Conservation (phyloP, 805 yeast genomes). For the Grigorovia humatica region DNA sequence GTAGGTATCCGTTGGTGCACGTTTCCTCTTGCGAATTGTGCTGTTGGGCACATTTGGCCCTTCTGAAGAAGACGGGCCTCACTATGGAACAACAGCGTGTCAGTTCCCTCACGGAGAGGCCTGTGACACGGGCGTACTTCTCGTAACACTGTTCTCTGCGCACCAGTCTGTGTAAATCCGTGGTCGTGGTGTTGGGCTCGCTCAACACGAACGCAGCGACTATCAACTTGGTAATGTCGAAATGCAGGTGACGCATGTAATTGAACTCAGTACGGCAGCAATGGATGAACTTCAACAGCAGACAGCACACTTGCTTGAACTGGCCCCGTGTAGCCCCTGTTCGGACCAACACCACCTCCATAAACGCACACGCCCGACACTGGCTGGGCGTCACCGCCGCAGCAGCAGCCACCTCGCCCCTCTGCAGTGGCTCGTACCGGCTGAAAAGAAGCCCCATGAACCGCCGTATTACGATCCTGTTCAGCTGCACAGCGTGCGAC, state of each 20-base stretch:
- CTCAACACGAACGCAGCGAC: constrained; percentile 17
- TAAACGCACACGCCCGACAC: constrained; percentile 2
- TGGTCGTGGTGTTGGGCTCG: constrained; percentile 9
- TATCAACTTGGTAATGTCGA: constrained; percentile 14
- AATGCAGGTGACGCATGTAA: constrained; percentile 14
- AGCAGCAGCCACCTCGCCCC: not conserved
- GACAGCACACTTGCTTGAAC: constrained; percentile 20
- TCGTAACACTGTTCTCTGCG: constrained; percentile 11
- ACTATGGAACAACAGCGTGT: constrained; percentile 19
- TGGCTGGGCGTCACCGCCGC: not conserved
- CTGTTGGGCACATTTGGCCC: too few species aligned
- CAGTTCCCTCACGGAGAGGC: constrained; percentile 15
- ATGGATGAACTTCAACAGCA: constrained; percentile 16
- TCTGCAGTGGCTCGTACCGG: not conserved
- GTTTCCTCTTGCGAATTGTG: too few species aligned
- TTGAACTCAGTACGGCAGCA: constrained; percentile 12
- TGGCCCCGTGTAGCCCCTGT: constrained; percentile 12
- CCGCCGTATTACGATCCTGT: not conserved
- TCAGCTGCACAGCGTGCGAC: not conserved
- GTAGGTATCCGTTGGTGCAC: not conserved
- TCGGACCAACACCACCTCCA: constrained; percentile 13
- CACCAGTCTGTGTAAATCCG: constrained; percentile 6
- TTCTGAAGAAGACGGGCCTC: constrained; percentile 14
- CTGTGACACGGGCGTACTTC: constrained; percentile 14
- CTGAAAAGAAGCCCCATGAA: not conserved